Conservation (phyloP, 2,329 filamentous ascomycete genomes). For the Aspergillus sergii region DNA sequence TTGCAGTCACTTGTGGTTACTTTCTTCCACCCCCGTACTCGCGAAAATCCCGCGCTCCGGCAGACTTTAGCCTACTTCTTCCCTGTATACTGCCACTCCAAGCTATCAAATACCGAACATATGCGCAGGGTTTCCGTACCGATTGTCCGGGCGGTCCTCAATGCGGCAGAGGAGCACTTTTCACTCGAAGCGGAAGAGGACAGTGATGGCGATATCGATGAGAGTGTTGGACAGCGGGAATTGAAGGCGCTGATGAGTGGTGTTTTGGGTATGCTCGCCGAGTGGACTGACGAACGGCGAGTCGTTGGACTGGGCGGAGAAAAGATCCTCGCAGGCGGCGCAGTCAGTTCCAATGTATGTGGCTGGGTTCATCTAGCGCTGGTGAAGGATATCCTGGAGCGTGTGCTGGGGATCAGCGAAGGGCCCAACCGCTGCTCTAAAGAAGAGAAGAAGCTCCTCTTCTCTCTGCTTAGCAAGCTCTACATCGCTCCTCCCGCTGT, state of each 20-base stretch:
- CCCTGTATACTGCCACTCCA: constrained; percentile 89
- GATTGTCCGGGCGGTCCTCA: constrained; percentile 70
- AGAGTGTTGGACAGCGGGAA: constrained; percentile 71
- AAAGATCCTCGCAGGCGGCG: constrained; percentile 48
- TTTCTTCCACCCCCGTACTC: constrained; percentile 86
- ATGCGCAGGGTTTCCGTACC: constrained; percentile 76
- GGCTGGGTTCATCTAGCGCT: constrained; percentile 81
- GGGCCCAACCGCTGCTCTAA: constrained; percentile 46
- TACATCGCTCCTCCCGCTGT: constrained; percentile 70
- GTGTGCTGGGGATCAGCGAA: constrained; percentile 58
- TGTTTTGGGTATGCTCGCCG: constrained; percentile 75
- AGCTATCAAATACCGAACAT: constrained; percentile 76
- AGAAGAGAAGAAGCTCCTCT: constrained; percentile 83
- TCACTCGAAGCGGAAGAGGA: constrained; percentile 72
- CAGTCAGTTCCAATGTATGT: constrained; percentile 60
- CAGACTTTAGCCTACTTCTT: constrained; percentile 93
- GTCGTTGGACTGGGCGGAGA: constrained; percentile 62
- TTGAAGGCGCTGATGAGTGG: constrained; percentile 65
- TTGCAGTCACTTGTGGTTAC: constrained; percentile 80
- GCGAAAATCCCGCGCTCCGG: constrained; percentile 76
- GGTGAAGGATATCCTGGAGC: constrained; percentile 75
- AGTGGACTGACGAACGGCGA: constrained; percentile 94
- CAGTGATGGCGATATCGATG: constrained; percentile 73
- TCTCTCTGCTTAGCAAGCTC: constrained; percentile 78
- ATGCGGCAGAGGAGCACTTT: constrained; percentile 64